Evolutionary conservation across 805 yeast species (phyloP).

Genomic region (Zygotorulaspora sp.): DNA sequence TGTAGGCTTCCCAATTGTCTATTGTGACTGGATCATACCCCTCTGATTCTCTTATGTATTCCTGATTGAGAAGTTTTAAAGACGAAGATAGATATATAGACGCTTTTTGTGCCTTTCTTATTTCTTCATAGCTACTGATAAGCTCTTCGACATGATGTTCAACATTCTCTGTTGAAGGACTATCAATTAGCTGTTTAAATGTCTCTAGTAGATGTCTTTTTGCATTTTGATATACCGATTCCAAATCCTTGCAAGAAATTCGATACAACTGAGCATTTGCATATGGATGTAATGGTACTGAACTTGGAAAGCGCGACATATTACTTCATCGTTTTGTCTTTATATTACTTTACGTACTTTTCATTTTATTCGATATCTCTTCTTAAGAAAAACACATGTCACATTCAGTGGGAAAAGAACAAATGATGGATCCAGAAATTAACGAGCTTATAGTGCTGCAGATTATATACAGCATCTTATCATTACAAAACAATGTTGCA

Average conservation of each 20-base stretch:
- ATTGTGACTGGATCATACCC: constrained; percentile 16
- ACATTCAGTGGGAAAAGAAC: not conserved
- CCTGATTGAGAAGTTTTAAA: constrained; percentile 13
- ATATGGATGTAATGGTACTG: constrained; percentile 24
- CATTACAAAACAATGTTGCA: constrained; percentile 11
- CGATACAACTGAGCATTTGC: constrained; percentile 17
- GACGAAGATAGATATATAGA: constrained; percentile 4
- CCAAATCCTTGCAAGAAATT: constrained; percentile 14
- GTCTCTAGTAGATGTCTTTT: constrained; percentile 20
- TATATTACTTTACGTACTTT: no score
- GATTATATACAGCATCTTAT: constrained; percentile 26
- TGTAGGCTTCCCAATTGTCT: constrained; percentile 24
- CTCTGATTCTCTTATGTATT: constrained; percentile 15
- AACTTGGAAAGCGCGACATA: constrained; percentile 8
- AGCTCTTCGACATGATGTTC: constrained; percentile 6
- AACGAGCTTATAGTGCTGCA: constrained; percentile 33
- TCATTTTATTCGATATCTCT: no score
- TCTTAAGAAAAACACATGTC: not conserved
- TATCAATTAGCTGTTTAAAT: constrained; percentile 17
- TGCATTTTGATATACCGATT: constrained; percentile 11
- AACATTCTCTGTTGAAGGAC: constrained; percentile 7
- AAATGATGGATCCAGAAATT: constrained; percentile 22
- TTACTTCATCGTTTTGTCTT: no score
- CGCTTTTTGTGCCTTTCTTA: constrained; percentile 5
- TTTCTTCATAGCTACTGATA: constrained; percentile 3